Conservation (phyloP, 2,329 filamentous ascomycete genomes). For the Alternaria alternata region DNA sequence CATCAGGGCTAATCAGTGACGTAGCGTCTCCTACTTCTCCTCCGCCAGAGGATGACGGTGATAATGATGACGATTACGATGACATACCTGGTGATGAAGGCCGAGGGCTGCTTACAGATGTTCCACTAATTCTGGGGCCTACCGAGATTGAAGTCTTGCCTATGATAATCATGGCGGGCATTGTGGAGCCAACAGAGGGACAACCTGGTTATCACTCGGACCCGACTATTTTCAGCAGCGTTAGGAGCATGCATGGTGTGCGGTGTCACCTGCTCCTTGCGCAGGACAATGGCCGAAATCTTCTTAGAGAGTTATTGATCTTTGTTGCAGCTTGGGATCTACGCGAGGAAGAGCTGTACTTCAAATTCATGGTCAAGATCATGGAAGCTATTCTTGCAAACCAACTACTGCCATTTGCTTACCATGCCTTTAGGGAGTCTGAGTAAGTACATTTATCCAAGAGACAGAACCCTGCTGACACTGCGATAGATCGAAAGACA, state of each 20-base stretch:
- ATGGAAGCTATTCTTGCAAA: constrained; percentile 92
- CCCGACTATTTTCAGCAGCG: constrained; percentile 62
- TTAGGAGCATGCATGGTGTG: constrained; percentile 85
- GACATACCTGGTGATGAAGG: constrained; percentile 74
- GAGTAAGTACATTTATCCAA: constrained; percentile 36
- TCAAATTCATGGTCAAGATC: constrained; percentile 95
- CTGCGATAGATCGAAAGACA: constrained; percentile 75
- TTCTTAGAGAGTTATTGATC: constrained; percentile 88
- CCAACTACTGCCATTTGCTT: constrained; percentile 88
- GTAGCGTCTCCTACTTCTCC: constrained; percentile 52
- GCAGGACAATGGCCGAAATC: constrained; percentile 87
- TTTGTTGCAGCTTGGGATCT: constrained; percentile 98
- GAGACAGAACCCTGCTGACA: constrained; percentile 19
- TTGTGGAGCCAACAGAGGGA: constrained; percentile 81
- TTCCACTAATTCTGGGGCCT: constrained; percentile 91
- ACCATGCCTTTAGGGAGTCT: constrained; percentile 83
- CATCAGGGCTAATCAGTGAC: constrained; percentile 49
- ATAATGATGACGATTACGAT: constrained; percentile 77
- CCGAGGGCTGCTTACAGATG: constrained; percentile 87
- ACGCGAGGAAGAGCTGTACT: constrained; percentile 90
- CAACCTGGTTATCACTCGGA: constrained; percentile 61
- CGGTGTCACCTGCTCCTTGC: constrained; percentile 89
- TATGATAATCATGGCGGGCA: constrained; percentile 96
- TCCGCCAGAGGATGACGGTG: constrained; percentile 67
- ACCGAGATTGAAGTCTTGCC: constrained; percentile 95